These are phyloP conservation scores for Sherardia arvensis DNA, from an alignment of 257 asterid genomes.

Conservation along the genomic window DNA sequence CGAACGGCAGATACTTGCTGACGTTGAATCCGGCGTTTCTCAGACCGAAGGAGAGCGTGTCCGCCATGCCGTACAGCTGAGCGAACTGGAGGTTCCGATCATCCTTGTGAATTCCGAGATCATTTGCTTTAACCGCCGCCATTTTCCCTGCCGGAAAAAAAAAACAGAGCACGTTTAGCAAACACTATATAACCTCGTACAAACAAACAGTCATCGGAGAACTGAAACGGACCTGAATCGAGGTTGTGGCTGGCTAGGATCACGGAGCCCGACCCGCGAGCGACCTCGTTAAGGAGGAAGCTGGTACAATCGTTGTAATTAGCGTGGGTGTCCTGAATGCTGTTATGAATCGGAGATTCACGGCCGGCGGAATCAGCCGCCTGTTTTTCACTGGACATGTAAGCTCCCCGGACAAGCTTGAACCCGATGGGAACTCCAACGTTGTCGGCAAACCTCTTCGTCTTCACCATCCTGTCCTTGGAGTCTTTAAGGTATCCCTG, in stretches of 20 bases:
- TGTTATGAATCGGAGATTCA: slow-evolving; percentile 52
- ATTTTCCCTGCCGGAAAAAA: slow-evolving; percentile 32
- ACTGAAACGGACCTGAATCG: slow-evolving; percentile 44
- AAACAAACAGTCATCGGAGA: neutral
- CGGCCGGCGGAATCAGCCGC: slow-evolving; percentile 32
- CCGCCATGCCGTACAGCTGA: slow-evolving; percentile 92
- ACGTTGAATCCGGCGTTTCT: slow-evolving; percentile 65
- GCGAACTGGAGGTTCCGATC: slow-evolving; percentile 57
- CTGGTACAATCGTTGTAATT: slow-evolving; percentile 50
- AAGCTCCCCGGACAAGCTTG: slow-evolving; percentile 82
- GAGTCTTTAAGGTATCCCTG: slow-evolving; percentile 78
- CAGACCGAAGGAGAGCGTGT: slow-evolving; percentile 54
- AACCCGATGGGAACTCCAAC: slow-evolving; percentile 56
- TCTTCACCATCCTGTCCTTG: slow-evolving; percentile 35
- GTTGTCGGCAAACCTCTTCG: slow-evolving; percentile 49
- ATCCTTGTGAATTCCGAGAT: slow-evolving; percentile 40
- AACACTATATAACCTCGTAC: neutral
- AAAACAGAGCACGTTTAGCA: neutral
- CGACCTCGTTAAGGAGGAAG: slow-evolving; percentile 50
- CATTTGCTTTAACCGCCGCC: slow-evolving; percentile 56
- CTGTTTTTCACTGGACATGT: slow-evolving; percentile 46
- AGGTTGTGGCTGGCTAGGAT: slow-evolving; percentile 87
- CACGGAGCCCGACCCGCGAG: slow-evolving; percentile 50
- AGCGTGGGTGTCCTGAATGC: slow-evolving; percentile 43
- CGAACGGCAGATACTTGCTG: slow-evolving; percentile 79